phyloP scores from a whole-genome alignment of 1,139 yeast genomes.

The Candida sanyaensis region DNA sequence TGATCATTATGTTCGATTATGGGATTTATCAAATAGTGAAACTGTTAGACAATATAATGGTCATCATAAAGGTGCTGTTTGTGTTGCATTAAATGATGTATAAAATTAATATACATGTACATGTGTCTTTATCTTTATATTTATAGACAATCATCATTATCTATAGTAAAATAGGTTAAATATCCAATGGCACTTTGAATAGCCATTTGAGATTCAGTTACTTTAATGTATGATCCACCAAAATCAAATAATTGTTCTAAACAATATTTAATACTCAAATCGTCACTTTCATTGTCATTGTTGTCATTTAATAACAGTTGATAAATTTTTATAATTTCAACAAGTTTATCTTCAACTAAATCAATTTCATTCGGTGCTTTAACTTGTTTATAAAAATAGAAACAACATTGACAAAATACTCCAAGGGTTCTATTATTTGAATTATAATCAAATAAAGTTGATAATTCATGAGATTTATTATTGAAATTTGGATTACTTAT shows the following conservation, averaged over 20 bases:
- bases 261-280: constrained; percentile 1
- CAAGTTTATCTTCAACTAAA: constrained; percentile 10
- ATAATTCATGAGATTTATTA: background rate
- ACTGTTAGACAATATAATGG: constrained; percentile 93
- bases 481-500: background rate
- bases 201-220: background rate
- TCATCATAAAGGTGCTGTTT: constrained; percentile 94
- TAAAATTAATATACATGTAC: constrained; percentile 22
- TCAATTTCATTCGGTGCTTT: constrained; percentile 4
- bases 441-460: background rate
- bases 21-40: constrained; percentile 97
- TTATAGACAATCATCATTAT: constrained; percentile 4
- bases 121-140: no score
- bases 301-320: background rate
- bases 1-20: constrained; percentile 93
- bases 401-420: constrained; percentile 10
- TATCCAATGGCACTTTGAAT: constrained; percentile 2
- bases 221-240: constrained; percentile 3
- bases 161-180: constrained; percentile 2
- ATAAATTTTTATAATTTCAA: constrained; percentile 3
- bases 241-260: constrained; percentile 9
- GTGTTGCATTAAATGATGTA: constrained; percentile 95
- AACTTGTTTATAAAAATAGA: constrained; percentile 14
- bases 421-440: background rate
- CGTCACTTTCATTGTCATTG: no score